A percentile compares a stretch with the other conserved stretches of the same genome.
These are phyloP conservation scores for Emergomyces africanus DNA, from an alignment of 2,329 filamentous ascomycete genomes.

Conservation along the genomic window DNA sequence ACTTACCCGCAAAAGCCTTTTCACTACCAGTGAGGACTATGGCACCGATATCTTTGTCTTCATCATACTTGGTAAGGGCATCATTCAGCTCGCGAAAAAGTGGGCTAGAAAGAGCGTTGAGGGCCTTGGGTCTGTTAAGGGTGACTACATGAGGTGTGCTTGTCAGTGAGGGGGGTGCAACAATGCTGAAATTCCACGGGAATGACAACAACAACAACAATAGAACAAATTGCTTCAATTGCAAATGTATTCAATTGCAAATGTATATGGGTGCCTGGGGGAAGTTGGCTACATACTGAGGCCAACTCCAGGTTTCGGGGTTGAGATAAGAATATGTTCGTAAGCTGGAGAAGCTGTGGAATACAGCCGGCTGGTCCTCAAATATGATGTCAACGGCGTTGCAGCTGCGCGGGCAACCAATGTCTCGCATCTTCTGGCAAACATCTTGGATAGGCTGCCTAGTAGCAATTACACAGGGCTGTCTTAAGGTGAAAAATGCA, in stretches of 20 bases:
- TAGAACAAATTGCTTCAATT: background rate
- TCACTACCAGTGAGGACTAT: constrained; percentile 81
- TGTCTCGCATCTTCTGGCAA: constrained; percentile 41
- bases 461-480: constrained; percentile 33
- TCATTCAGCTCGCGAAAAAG: constrained; percentile 83
- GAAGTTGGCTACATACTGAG: constrained; percentile 48
- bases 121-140: constrained; percentile 83
- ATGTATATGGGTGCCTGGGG: background rate
- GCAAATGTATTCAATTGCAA: background rate
- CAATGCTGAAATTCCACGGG: constrained; percentile 7
- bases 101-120: constrained; percentile 86
- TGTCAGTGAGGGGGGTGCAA: background rate
- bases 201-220: too few species aligned
- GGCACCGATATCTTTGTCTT: constrained; percentile 55
- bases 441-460: constrained; percentile 24
- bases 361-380: constrained; percentile 22
- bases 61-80: constrained; percentile 58
- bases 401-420: constrained; percentile 45
- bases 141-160: constrained; percentile 49
- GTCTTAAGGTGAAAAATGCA: background rate
- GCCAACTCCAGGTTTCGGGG: constrained; percentile 77
- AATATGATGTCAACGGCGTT: constrained; percentile 24
- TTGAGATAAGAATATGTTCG: constrained; percentile 70
- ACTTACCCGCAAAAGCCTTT: constrained; percentile 63
- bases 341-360: constrained; percentile 43